Conservation (phyloP, 23 red algal species). For the Gracilaria gracilis region DNA sequence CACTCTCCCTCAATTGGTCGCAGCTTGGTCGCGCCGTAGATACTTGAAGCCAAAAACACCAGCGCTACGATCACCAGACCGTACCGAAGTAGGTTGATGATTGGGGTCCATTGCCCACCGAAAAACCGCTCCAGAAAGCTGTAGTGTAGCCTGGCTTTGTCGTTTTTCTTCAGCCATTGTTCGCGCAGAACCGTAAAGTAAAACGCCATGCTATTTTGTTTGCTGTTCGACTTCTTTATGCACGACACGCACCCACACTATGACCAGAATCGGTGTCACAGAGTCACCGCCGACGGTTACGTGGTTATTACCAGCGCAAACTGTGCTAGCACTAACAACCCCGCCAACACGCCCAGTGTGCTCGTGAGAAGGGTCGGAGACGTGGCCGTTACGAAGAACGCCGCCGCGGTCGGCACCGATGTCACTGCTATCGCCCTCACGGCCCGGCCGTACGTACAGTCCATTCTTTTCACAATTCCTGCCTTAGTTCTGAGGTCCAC, state of each 20-base stretch:
- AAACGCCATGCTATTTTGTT: conserved; percentile 7
- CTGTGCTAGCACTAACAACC: conserved; percentile 65
- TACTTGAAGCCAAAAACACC: conserved; percentile 37
- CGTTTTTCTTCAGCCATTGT: conserved; percentile 9
- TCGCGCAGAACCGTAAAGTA: conserved; percentile 8
- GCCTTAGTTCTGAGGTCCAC: conserved; percentile 37
- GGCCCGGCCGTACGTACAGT: conserved; percentile 66
- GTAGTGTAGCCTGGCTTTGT: conserved; percentile 5
- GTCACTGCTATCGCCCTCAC: conserved; percentile 59
- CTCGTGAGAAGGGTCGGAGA: conserved; percentile 75
- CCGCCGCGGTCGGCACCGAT: conserved; percentile 74
- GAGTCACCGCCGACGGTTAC: conserved; percentile 70
- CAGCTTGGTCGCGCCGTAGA: conserved; percentile 58
- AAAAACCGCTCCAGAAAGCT: conserved; percentile 75
- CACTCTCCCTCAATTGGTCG: conserved; percentile 54
- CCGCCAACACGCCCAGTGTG: conserved; percentile 81
- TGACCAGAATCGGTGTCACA: conserved; percentile 66
- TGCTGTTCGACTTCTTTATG: neutral
- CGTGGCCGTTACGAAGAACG: conserved; percentile 80
- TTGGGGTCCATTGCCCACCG: conserved; percentile 47
- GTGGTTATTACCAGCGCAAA: conserved; percentile 72
- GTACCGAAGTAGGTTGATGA: conserved; percentile 38
- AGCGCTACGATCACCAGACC: conserved; percentile 36
- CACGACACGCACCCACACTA: neutral
- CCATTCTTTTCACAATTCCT: conserved; percentile 49